Percentiles rank a stretch among this genome's conserved stretches.
phyloP scores from a whole-genome alignment of 192 early-diverging fungal genomes.

The Coemansia sp. region DNA sequence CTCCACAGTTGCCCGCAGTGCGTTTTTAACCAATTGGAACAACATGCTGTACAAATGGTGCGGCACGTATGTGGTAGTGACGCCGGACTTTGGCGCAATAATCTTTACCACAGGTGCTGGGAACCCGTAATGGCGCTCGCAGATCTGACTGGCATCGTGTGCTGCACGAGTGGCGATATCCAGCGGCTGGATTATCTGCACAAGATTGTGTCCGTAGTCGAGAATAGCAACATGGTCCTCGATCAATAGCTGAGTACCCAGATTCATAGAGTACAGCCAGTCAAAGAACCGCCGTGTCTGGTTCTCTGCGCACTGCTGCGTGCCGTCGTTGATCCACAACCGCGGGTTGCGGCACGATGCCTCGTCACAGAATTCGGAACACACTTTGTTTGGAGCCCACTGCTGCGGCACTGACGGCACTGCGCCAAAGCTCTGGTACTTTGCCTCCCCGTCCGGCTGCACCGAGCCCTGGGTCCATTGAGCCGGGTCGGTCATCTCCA shows the following conservation, averaged over 20 bases:
- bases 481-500: conserved; percentile 48
- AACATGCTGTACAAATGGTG: conserved; percentile 59
- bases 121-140: conserved; percentile 52
- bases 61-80: conserved; percentile 58
- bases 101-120: conserved; percentile 51
- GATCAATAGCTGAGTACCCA: conserved; percentile 62
- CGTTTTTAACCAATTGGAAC: conserved; percentile 60
- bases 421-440: background rate
- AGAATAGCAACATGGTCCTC: conserved; percentile 59
- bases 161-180: conserved; percentile 54
- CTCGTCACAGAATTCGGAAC: conserved; percentile 44
- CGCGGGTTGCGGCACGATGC: conserved; percentile 43
- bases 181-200: conserved; percentile 58
- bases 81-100: conserved; percentile 46
- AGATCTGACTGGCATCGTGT: conserved; percentile 46
- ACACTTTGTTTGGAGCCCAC: conserved; percentile 42
- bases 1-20: conserved; percentile 56
- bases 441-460: background rate
- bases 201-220: conserved; percentile 56
- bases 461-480: conserved; percentile 21
- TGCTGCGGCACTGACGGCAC: conserved; percentile 20
- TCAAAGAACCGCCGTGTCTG: conserved; percentile 58
- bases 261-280: conserved; percentile 60
- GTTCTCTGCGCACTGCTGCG: conserved; percentile 47
- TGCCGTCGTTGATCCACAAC: conserved; percentile 46